Evolutionary conservation across 2,329 filamentous ascomycete species (phyloP), one percentile per base, ranked within the genome.

Genomic region (Furcasterigmium furcatum): DNA sequence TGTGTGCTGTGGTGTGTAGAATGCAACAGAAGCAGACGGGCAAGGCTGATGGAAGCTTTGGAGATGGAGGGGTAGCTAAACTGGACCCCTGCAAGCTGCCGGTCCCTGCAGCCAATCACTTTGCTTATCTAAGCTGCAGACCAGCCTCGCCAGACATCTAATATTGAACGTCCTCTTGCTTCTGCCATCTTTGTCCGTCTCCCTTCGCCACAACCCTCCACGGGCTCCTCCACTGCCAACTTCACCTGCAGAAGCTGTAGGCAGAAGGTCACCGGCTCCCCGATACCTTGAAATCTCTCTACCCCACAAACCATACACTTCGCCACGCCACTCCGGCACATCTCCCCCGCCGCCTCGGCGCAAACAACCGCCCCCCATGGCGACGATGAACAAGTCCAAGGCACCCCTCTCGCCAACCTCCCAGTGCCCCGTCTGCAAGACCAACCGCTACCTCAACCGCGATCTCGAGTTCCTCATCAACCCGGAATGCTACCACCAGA

Each of bases 401-500:
- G 53, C 51, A 25, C 53, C 53, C 9, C 49, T 49, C 46, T 65
- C 50, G 49, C 62, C 52, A 44, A 73, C 76, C 55, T 91, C 96
- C 68, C 87, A 91, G 62, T 99, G 94, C 71, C 94, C 92, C 47
- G 89, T 97, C 56, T 99, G 94, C 86, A 96, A 96, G 71, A 95
- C 91, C 48, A 89, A 88, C 49, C 88, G 91, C 53, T 97, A 97
- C 74, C 86, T 97, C 59, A 96, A 96, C 74, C 85, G 84, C 50
- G 86, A 91, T 71, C 91, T 99, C 80, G 80, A 86, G 53, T 97
- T 99, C 71, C 87, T 94, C 57, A 91, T 99, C 72, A 96, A 97
- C 66, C 90, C 92, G 9, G 91, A 95, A 75, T 99, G 94, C 79
- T 99, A 99, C 75, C 94, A 99, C 76, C 90, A 90, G 56, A 97